Base-by-base conservation (phyloP, 2,329 filamentous ascomycete genomes). In the Alternaria alternata region DNA sequence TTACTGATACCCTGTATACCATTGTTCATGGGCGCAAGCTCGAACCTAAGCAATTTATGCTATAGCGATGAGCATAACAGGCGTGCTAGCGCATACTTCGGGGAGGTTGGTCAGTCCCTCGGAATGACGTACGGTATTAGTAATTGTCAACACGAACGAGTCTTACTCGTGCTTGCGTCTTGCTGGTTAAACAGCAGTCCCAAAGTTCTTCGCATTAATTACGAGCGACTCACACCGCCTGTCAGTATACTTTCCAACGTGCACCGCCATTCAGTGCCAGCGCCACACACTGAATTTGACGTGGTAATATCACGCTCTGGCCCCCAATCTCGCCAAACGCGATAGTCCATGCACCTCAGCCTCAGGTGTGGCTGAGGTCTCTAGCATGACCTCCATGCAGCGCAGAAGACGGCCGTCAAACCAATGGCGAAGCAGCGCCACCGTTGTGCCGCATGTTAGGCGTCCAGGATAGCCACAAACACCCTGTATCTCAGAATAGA, bases 401-500 rank as follows among this genome's bases (percentile, higher is more conserved):
- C 55, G 64, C 62, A 62, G 58, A 57, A 52, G 51, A 52, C 24
- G 42, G 42, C n/a, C 26, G 4, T 24, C 30, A 16, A 32, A 24
- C 67, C 67, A 70, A 67, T 71, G 28, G 58, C 5, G 16, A 14
- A 3, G 28, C 12, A 18, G 43, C 62, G 65, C 66, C 64, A 67
- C 68, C 57, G 24, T 28, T 56, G 24, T 55, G 58, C 54, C 53
- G 26, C 34, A 61, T 18, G n/a, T 59, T 12, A 67, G 58, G 65
- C 62, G 34, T 28, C 53, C 60, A 64, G 22, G 64, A 22, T 65
- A 69, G 66, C 66, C 68, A 70, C 68, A 28, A 48, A 47, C 68
- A 67, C 69, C 69, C 69, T 69, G 58, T 56, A 54, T 57, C 64
- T 70, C 68, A 67, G 53, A 47, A 57, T 58, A 36, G 49, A 43